Percentiles rank a stretch among this genome's conserved stretches.
Evolutionary conservation across 2,329 filamentous ascomycete species (phyloP).

Genomic region (Fusarium tuaranense): DNA sequence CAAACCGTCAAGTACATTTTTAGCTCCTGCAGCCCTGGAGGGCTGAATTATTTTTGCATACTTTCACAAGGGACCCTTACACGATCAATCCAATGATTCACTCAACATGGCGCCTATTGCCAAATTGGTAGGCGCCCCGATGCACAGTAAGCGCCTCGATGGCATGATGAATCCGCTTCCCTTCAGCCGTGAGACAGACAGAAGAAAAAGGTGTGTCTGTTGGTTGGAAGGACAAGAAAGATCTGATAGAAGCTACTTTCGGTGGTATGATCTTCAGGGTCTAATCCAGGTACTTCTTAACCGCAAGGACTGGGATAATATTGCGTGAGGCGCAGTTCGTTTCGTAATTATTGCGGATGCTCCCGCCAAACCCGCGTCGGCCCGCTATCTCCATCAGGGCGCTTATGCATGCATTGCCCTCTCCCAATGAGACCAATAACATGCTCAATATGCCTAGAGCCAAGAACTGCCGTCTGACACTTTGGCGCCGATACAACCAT

Average conservation of each 20-base stretch:
- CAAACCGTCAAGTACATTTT: neutral
- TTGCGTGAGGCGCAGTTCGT: neutral
- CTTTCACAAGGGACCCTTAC: neutral
- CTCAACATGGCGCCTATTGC: neutral
- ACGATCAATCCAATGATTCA: neutral
- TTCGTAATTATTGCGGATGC: neutral
- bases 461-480: neutral
- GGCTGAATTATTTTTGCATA: neutral
- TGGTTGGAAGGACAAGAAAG: neutral
- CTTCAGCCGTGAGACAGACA: neutral
- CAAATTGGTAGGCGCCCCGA: neutral
- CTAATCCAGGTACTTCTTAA: neutral
- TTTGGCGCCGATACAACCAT: neutral
- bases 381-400: neutral
- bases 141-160: neutral
- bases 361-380: neutral
- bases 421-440: neutral
- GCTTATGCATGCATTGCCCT: neutral
- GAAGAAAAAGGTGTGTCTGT: neutral
- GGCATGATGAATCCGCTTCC: neutral
- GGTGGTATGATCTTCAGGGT: accelerated
- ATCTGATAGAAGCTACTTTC: neutral
- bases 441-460: neutral
- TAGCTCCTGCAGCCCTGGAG: neutral
- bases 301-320: neutral